Base-by-base conservation (phyloP, 805 yeast species). In the Kodamaea fukazawae region DNA sequence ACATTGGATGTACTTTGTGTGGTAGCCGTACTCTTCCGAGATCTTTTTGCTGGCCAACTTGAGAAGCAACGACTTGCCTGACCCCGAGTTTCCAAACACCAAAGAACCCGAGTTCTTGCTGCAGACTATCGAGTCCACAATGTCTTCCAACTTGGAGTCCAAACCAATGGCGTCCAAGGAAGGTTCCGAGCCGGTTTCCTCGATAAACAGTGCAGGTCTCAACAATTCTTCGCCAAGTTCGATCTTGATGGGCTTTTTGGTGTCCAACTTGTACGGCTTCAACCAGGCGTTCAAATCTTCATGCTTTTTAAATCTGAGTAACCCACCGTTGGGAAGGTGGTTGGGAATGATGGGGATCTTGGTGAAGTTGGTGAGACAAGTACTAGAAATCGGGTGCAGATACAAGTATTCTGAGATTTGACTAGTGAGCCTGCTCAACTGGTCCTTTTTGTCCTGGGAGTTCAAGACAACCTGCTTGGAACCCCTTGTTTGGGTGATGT, bases 71-170 rank as follows among this genome's bases (percentile, higher is more conserved):
- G 93, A 67, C 56, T 91, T 91, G 0, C 98, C 98, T 45, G 87
- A 75, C 0, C 96, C 97, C 1, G 86, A 67, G 15, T 80, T 62
- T 0, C 97, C 98, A 48, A 79, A 73, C 0, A 90, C 52, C 39
- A 88, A 61, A 0, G 79, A 65, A 2, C 91, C 86, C 6, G 71
- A 56, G 36, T 69, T 71, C 5, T 74, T 53, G 20, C 65, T 75
- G 29, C 71, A 58, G 5, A 66, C 52, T 3, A 81, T 50, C 0
- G 71, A 55, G 6, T 67, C 67, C 5, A 61, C 48, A 8, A 79
- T 50, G 3, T 64, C 61, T 0, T 55, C 60, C 8, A 81, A 48
- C 4, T 68, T 51, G 3, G 60, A 50, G 20, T 79, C 81, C 32
- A 81, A 67, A 0, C 93, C 96, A 29, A 84, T 76, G 3, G 79